Base-by-base conservation (phyloP, 1,284 basidiomycete species). In the Peniophora sp. region DNA sequence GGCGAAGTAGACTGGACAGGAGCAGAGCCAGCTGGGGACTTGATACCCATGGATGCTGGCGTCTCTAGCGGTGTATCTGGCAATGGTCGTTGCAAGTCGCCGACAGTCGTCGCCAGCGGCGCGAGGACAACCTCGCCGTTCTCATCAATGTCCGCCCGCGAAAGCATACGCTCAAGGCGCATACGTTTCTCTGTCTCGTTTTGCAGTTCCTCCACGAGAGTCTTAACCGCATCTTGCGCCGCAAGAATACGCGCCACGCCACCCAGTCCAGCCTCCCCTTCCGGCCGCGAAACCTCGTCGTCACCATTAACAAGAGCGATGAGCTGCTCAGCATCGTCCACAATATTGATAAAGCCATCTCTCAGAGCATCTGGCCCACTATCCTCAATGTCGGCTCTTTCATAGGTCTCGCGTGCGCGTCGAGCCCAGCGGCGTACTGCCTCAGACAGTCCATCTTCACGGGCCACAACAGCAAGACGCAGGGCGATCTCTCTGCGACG, bases 401-500 rank as follows among this genome's bases (percentile, higher is more conserved):
- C 57, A 14, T 72, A 55, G 3, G 62, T 60, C 55, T 85, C 82
- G 41, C 70, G 70, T 3, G 75, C 71, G 27, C 70, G 69, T 47
- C 75, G 65, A 6, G 77, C 64, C 81, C 81, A 84, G 50, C 78
- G 65, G 47, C 73, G 67, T 50, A 89, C 59, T 3, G 68, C 72
- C 58, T 83, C 82, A 3, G 72, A 67, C 0, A 85, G 58, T 34
- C 70, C 67, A 62, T 92, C 89, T 61, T 92, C 89, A 22, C 83
- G 68, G 0, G 75, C 73, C 1, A 89, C 70, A 59, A 89, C 72
- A 9, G 78, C 76, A 3, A 94, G 75, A 3, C 90, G 69, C 32
- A 92, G 61, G 0, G 76, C 73, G 1, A 90, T 77, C 62, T 94
- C 91, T 45, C 87, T 69, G 19, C 91, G 70, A 11, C 90, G 74